A percentile compares a stretch with the other conserved stretches of the same genome.
Evolutionary conservation across 495 filamentous ascomycete species (phyloP).

Genomic region (Xylaria telfairii): DNA sequence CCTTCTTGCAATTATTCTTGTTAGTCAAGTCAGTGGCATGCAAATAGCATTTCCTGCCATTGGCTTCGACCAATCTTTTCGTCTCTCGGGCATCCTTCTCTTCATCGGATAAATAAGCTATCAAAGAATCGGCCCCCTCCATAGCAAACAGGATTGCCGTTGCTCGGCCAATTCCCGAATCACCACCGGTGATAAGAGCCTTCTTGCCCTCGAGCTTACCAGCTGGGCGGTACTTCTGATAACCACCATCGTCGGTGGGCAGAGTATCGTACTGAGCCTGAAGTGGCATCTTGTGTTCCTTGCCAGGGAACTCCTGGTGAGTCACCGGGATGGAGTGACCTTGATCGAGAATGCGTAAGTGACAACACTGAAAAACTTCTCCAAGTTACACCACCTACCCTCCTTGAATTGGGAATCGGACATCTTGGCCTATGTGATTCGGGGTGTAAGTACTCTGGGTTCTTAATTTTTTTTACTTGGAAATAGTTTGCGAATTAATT

Average conservation of each 20-base stretch:
- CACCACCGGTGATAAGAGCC: conserved; percentile 83
- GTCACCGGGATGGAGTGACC: conserved; percentile 74
- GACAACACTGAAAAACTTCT: not conserved
- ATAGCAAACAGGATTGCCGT: conserved; percentile 80
- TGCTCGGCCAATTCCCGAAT: conserved; percentile 82
- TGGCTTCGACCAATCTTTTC: conserved; percentile 67
- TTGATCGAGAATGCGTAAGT: conserved; percentile 36
- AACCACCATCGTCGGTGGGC: conserved; percentile 72
- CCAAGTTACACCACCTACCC: conserved; percentile 43
- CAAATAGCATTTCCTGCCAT: conserved; percentile 67
- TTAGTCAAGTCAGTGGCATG: conserved; percentile 66
- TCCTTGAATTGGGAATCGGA: conserved; percentile 59
- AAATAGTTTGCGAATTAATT: not conserved
- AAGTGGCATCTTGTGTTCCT: conserved; percentile 67
- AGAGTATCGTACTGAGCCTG: conserved; percentile 70
- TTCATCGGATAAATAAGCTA: conserved; percentile 78
- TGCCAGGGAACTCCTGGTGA: conserved; percentile 70
- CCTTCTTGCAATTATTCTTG: conserved; percentile 70
- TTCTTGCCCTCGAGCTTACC: conserved; percentile 77
- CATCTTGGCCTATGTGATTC: conserved; percentile 32
- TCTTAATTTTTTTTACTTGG: not conserved
- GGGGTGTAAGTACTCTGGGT: not conserved
- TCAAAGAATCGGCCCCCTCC: conserved; percentile 79
- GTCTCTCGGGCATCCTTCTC: conserved; percentile 80
- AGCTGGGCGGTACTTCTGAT: conserved; percentile 77